Evolutionary conservation across 208 protist species (phyloP), one percentile per base, ranked within the genome.

Genomic region (Leishmania gerbilli): DNA sequence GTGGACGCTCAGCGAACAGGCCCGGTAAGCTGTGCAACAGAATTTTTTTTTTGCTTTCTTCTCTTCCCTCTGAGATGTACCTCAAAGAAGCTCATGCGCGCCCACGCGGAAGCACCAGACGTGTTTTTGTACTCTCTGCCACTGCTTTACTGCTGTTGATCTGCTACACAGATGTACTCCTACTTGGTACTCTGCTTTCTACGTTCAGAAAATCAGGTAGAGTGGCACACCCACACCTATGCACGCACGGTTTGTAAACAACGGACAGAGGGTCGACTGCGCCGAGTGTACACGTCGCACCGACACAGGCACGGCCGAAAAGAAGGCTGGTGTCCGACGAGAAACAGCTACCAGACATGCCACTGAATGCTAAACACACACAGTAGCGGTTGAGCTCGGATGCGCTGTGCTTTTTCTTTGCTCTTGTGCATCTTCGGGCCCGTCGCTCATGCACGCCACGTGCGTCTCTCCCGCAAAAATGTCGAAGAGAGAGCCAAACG

Each of bases 1-100:
- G 3, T 93, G 88, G 90, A 49, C 42, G 27, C 62, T 60, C 6
- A 79, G 21, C 56, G 27, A 71, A 64, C 58, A 58, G n/a, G 40
- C 42, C 49, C n/a, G 13, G 65, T 19, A 53, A n/a, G 68, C 69
- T 21, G 5, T 45, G 19, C 8, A 31, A 62, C 40, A 5, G 45
- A 34, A 27, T 56, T 68, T 64, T 1, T 53, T 53, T 71, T 77
- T 31, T 74, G 37, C 58, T 76, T 31, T n/a, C 24, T 74, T 74
- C 42, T 31, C 19, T 31, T 31, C 2, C 9, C 17, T 74, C 45
- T 53, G 42, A 37, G 19, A 13, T 55, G 24, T 53, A 6, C 21
- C 40, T 21, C 40, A 19, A 37, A 7, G 34, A 37, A 7, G 19
- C 67, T 2, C 3, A 21, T 68, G 31, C 64, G 42, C 31, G 15